These are phyloP conservation scores for Penicillium atrosanguineum DNA, from an alignment of 495 filamentous ascomycete genomes.

Conservation along the genomic window DNA sequence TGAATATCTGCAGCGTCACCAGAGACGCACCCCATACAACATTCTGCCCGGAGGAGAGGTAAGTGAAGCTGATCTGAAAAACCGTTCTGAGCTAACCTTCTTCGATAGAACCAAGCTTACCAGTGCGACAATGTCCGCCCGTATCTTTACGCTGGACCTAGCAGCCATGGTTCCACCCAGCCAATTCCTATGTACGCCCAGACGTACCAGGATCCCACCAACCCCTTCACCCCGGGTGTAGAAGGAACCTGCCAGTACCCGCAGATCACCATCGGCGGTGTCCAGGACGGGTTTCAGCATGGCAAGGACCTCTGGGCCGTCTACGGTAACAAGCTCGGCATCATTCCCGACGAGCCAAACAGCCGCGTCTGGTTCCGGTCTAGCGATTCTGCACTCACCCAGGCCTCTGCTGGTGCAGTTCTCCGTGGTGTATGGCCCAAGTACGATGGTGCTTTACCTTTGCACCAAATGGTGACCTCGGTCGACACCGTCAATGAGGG, in stretches of 20 bases:
- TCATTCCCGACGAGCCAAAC: conserved; percentile 30
- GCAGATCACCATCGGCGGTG: conserved; percentile 43
- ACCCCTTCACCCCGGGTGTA: conserved; percentile 36
- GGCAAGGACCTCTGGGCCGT: conserved; percentile 39
- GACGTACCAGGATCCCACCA: conserved; percentile 37
- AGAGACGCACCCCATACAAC: conserved; percentile 43
- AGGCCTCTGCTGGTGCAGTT: conserved; percentile 39
- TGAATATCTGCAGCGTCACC: conserved; percentile 44
- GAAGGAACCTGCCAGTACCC: conserved; percentile 45
- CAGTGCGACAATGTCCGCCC: conserved; percentile 40
- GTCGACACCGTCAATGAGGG: conserved; percentile 41
- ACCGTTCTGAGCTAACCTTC: background rate
- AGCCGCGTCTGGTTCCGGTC: conserved; percentile 39
- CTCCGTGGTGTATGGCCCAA: conserved; percentile 40
- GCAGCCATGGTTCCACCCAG: conserved; percentile 15
- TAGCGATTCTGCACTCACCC: conserved; percentile 37
- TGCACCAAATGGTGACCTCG: conserved; percentile 38
- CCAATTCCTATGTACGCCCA: conserved; percentile 41
- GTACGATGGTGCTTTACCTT: conserved; percentile 31
- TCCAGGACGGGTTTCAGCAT: conserved; percentile 43
- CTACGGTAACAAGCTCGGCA: conserved; percentile 34
- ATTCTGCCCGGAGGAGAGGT: conserved; percentile 43
- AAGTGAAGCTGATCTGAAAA: background rate
- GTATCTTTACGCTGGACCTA: conserved; percentile 36
- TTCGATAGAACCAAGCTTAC: conserved; percentile 38